Evolutionary conservation across 768 basidiomycete genomes (phyloP), one percentile per base, ranked within the genome.

Genomic region (Auriscalpium microsporum): DNA sequence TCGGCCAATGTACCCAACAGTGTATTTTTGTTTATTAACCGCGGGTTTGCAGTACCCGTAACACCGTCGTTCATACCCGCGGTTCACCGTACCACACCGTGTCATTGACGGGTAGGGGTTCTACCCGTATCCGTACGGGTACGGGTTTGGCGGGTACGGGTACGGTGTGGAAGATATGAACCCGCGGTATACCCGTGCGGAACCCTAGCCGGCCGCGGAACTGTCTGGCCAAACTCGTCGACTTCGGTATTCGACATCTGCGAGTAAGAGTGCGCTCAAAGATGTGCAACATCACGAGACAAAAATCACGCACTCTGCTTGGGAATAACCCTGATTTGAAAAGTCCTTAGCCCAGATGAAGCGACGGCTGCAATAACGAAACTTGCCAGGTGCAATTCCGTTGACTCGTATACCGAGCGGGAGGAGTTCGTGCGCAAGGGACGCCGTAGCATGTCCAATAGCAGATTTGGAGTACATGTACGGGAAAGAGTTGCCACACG

Each of bases 381-480:
- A 36, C 54, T 57, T 52, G 63, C 75, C 75, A 1, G 78, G 77
- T 1, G 77, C 75, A 50, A 79, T 79, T n/a, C 76, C 75, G 58
- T 79, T 78, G 7, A 78, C 78, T 14, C 76, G 66, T 45, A 79
- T 73, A 3, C 76, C 76, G 17, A 78, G 67, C 2, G 76, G 75
- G 10, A 79, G 64, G 3, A 79, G 68, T 59, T 78, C 78, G 59
- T 77, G 75, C 8, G 78, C 78, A 37, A 79, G 70, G 2, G 75
- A 70, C 11, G 71, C 61, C 1, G 77, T 78, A 3, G 75, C 72
- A 51, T 77, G 76, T 1, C 73, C 78, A 33, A 77, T 71, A 0
- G 78, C 77, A 21, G 72, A 73, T 62, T 79, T 79, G 42, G 74
- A 76, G 58, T 71, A 73, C 50, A 76, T 62, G 65, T 79, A 79